Conservation (phyloP, 768 basidiomycete genomes). For the Rhizopogon vinicolor region DNA sequence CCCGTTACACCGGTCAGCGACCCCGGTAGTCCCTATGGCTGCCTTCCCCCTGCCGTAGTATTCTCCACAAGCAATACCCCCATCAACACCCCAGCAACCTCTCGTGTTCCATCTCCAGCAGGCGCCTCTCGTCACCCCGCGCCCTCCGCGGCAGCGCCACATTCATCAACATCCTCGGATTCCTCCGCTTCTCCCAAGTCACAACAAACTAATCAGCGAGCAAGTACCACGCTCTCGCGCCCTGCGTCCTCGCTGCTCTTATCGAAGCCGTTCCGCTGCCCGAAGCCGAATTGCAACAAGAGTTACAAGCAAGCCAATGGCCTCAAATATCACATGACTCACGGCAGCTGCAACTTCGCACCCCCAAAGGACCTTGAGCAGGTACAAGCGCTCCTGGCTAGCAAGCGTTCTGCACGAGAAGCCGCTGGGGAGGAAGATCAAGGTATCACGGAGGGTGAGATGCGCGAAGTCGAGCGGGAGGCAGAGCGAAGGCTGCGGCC, state of each 20-base stretch:
- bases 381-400: conserved; percentile 64
- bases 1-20: conserved; percentile 25
- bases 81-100: conserved; percentile 42
- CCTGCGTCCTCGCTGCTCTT: conserved; percentile 59
- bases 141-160: conserved; percentile 10
- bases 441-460: conserved; percentile 52
- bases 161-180: conserved; percentile 22
- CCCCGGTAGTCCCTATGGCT: conserved; percentile 33
- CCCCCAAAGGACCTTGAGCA: conserved; percentile 83
- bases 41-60: conserved; percentile 64
- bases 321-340: conserved; percentile 91
- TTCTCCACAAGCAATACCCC: conserved; percentile 48
- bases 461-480: conserved; percentile 74
- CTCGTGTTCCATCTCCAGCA: conserved; percentile 34
- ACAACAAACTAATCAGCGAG: conserved; percentile 24
- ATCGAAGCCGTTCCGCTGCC: conserved; percentile 88
- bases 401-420: conserved; percentile 36
- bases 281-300: conserved; percentile 94
- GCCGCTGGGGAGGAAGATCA: conserved; percentile 38
- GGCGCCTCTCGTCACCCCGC: conserved; percentile 16
- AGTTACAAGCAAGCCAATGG: conserved; percentile 95
- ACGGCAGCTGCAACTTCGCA: conserved; percentile 90
- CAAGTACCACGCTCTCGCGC: conserved; percentile 43
- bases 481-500: conserved; percentile 80
- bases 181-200: conserved; percentile 20